A percentile compares a stretch with the other conserved stretches of the same genome.
phyloP scores from a whole-genome alignment of 176 grass and related monocot species.

The Carex littledalei region DNA sequence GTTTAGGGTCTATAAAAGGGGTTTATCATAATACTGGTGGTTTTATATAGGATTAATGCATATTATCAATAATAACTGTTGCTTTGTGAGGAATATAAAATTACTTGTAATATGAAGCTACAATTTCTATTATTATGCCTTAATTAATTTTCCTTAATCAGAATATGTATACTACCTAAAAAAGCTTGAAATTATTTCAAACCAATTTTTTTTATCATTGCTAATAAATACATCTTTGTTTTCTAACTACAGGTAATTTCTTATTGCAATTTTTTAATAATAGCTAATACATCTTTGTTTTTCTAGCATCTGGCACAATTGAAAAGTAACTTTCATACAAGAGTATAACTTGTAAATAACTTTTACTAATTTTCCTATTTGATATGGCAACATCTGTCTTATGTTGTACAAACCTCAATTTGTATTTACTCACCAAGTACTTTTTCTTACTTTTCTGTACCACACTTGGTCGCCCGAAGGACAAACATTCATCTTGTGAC shows the following conservation, averaged over 20 bases:
- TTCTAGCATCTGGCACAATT: background rate
- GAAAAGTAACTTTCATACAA: too few species aligned
- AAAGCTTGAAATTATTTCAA: background rate
- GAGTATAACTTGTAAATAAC: background rate
- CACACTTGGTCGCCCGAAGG: background rate
- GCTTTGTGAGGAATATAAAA: background rate
- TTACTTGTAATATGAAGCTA: background rate
- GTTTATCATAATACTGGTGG: background rate
- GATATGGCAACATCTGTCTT: background rate
- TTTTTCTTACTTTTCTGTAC: background rate
- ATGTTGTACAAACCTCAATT: background rate
- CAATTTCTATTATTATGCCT: background rate
- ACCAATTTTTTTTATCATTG: background rate
- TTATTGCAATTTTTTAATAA: background rate
- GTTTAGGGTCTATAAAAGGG: background rate
- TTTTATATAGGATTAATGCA: background rate
- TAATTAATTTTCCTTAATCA: background rate
- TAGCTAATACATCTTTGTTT: background rate
- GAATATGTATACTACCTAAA: background rate
- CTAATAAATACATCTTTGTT: background rate
- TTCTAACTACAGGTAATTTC: background rate
- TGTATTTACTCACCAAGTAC: background rate
- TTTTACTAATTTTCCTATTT: background rate
- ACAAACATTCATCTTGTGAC: conserved; percentile 3
- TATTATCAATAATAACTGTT: background rate